Base-by-base conservation (phyloP, 2,329 filamentous ascomycete genomes). In the Talaromyces rugulosus region DNA sequence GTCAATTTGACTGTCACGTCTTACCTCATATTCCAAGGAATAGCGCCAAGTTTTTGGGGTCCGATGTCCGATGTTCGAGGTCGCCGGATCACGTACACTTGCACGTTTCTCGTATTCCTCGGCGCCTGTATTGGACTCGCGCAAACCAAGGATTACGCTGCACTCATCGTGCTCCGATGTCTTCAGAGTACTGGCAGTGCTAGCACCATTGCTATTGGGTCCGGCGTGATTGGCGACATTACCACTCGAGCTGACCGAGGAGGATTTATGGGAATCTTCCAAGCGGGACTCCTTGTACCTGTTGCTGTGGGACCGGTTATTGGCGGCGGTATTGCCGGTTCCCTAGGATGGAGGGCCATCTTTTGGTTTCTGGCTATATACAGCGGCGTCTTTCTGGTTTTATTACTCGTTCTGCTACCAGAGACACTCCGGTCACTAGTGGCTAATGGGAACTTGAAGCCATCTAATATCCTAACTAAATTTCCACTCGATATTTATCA, bases 1-100 rank as follows among this genome's bases (percentile, higher is more conserved):
- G 67, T 81, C 63, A 79, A 79, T 60, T 67, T 82, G 0, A 79
- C 79, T 0, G 74, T 82, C n/a, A 82, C 79, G 0, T 72, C 75
- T 1, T 81, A 81, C 63, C 68, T 81, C 6, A 61, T 61, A 6
- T 61, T 61, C 14, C 78, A 81, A 66, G 80, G 74, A 0, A 60
- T 81, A 1, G 72, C 77, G 3, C 80, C 80, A 0, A 77, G 68
- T 23, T 55, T 82, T 23, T 77, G 74, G 73, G 79, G 76, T 0
- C 67, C 75, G 0, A 54, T 81, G 1, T 74, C 78, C 2, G 80
- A 82, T 61, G 68, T 68, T 12, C 67, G 69, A 16, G 79, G 79
- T 1, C 78, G 79, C 12, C 74, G 80, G 30, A 61, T 71, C 1
- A 73, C 73, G 12, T 81, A 78, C 62, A 64, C 72, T 23, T 67